phyloP scores from a whole-genome alignment of 108 stramenopile genomes.

The Nitzschia palea region DNA sequence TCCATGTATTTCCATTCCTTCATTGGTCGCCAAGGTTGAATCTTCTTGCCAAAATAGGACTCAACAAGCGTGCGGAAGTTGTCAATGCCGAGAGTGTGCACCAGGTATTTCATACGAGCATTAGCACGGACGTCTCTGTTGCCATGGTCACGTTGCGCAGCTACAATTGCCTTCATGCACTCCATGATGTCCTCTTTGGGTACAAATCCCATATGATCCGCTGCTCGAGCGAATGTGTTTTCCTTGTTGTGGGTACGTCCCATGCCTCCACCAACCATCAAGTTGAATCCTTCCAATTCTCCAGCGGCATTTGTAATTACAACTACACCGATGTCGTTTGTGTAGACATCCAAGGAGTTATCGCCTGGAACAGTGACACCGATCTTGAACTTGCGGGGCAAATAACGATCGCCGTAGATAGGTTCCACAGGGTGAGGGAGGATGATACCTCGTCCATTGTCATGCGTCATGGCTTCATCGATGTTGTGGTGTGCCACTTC shows the following conservation, averaged over 20 bases:
- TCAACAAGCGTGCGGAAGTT: constrained; percentile 92
- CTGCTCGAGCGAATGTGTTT: constrained; percentile 95
- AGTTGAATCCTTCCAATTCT: constrained; percentile 91
- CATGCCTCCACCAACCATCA: constrained; percentile 98
- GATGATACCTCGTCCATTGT: constrained; percentile 87
- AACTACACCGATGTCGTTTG: constrained; percentile 95
- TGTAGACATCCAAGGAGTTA: constrained; percentile 97
- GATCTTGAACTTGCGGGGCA: constrained; percentile 99
- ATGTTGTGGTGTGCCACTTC: constrained; percentile 73
- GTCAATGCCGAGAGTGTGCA: constrained; percentile 95
- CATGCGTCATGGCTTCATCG: constrained; percentile 75
- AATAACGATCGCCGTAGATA: constrained; percentile 94
- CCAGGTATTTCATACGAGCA: constrained; percentile 98
- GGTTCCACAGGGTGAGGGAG: constrained; percentile 88
- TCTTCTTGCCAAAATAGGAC: constrained; percentile 86
- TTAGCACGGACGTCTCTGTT: constrained; percentile 97
- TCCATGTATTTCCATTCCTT: constrained; percentile 94
- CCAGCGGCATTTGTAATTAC: constrained; percentile 77
- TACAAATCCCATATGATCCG: constrained; percentile 95
- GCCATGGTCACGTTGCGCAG: constrained; percentile 96
- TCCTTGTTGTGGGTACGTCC: constrained; percentile 98
- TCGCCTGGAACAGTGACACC: constrained; percentile 95
- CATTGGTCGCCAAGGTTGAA: constrained; percentile 83
- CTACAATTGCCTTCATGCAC: constrained; percentile 90
- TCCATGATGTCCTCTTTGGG: constrained; percentile 94